Evolutionary conservation across 1,284 basidiomycete genomes (phyloP).

Genomic region (Apiotrichum veenhuisii): DNA sequence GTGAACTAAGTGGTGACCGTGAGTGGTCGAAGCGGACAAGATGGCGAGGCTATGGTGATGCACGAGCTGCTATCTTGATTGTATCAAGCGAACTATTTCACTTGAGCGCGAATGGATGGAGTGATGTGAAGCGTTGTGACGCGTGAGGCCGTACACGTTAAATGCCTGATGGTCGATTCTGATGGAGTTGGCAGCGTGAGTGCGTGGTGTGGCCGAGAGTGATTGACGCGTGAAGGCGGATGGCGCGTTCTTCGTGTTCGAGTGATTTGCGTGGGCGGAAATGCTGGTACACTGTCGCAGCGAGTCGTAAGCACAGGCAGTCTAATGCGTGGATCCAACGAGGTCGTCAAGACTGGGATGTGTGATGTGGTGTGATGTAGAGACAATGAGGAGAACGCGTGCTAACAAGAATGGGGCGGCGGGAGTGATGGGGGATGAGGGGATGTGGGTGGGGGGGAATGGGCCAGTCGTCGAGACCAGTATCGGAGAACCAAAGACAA

Average conservation of each 20-base stretch:
- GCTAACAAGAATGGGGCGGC: neutral
- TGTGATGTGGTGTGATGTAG: conserved; percentile 6
- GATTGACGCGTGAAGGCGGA: conserved; percentile 1
- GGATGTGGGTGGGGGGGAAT: neutral
- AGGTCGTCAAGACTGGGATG: conserved; percentile 11
- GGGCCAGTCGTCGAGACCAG: conserved; percentile 4
- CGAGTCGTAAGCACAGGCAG: conserved; percentile 12
- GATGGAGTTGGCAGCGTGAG: neutral
- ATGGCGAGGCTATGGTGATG: neutral
- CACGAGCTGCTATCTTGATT: too few species aligned
- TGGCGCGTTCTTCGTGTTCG: neutral
- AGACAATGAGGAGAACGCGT: neutral
- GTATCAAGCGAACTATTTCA: too few species aligned
- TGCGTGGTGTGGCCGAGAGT: neutral
- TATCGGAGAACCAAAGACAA: neutral
- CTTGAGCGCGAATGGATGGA: neutral
- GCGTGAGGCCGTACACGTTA: neutral
- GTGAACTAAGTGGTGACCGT: neutral
- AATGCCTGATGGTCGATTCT: too few species aligned
- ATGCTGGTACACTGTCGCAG: conserved; percentile 3
- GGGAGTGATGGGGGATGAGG: neutral
- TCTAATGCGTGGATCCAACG: conserved; percentile 2
- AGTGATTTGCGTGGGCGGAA: neutral
- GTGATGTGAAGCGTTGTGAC: conserved; percentile 2
- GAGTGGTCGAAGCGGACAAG: neutral